Conservation (phyloP, 1,139 yeast genomes). For the Pichia sp. region DNA sequence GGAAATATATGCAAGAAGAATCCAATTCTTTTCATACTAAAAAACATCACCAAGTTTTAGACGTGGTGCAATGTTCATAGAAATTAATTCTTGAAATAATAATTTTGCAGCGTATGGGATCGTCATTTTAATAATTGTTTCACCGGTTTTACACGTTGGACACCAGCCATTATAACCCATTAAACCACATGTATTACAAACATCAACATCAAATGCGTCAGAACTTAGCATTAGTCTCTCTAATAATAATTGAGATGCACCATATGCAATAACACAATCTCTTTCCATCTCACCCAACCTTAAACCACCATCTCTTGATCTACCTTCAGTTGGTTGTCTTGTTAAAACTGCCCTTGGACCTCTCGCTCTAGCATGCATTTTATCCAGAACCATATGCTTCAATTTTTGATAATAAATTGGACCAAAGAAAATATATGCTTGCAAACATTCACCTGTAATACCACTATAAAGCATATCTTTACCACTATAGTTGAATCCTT, state of each 20-base stretch:
- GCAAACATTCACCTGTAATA: constrained; percentile 93
- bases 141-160: constrained; percentile 86
- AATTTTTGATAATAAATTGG: constrained; percentile 96
- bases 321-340: constrained; percentile 98
- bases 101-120: constrained; percentile 97
- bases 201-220: constrained; percentile 95
- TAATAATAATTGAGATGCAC: constrained; percentile 89
- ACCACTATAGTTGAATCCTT: constrained; percentile 92
- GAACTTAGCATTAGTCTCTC: constrained; percentile 96
- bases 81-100: constrained; percentile 88
- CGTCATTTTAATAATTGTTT: constrained; percentile 83
- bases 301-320: constrained; percentile 98
- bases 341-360: constrained; percentile 98
- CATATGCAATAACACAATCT: constrained; percentile 98
- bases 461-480: constrained; percentile 98
- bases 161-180: constrained; percentile 99
- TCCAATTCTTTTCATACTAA: constrained; percentile 19
- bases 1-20: background rate
- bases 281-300: constrained; percentile 99
- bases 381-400: constrained; percentile 98
- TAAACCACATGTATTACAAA: constrained; percentile 92
- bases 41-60: constrained; percentile 84
- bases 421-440: constrained; percentile 96
- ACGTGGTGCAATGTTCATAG: constrained; percentile 98
- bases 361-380: constrained; percentile 99